Evolutionary conservation across 371 early-diverging fungal genomes (phyloP).

Genomic region (Mucor circinelloides): DNA sequence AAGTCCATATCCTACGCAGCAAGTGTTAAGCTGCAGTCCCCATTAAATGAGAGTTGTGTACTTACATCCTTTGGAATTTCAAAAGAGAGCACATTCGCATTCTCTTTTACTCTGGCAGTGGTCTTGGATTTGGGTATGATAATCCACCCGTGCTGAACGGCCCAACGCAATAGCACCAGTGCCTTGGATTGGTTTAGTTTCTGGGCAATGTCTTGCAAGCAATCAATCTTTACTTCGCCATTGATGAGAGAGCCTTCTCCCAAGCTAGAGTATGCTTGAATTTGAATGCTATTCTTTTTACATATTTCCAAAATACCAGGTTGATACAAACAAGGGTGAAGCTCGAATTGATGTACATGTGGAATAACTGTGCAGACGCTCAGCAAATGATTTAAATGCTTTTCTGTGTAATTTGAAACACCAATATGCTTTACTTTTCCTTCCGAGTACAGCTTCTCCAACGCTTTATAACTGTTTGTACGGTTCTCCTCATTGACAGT

Average conservation of each 20-base stretch:
- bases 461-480: constrained; percentile 57
- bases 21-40: background rate
- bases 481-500: constrained; percentile 62
- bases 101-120: constrained; percentile 54
- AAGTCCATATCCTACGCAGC: constrained; percentile 55
- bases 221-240: constrained; percentile 21
- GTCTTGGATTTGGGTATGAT: constrained; percentile 73
- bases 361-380: constrained; percentile 65
- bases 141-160: constrained; percentile 61
- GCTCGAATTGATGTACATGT: constrained; percentile 77
- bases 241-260: constrained; percentile 80
- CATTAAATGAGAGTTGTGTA: background rate
- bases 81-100: constrained; percentile 51
- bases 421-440: constrained; percentile 67
- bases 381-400: constrained; percentile 63
- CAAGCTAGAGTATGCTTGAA: constrained; percentile 91
- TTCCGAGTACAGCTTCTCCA: constrained; percentile 56
- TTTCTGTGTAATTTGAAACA: constrained; percentile 74
- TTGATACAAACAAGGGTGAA: constrained; percentile 62
- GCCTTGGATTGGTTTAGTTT: constrained; percentile 51
- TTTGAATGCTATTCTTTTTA: constrained; percentile 38
- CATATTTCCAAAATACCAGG: constrained; percentile 37
- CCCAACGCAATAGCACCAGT: constrained; percentile 81
- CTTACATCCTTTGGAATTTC: constrained; percentile 51
- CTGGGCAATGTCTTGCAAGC: constrained; percentile 40